These are phyloP conservation scores for Chionographis japonica DNA, from an alignment of 106 monocot genomes.

Conservation along the genomic window DNA sequence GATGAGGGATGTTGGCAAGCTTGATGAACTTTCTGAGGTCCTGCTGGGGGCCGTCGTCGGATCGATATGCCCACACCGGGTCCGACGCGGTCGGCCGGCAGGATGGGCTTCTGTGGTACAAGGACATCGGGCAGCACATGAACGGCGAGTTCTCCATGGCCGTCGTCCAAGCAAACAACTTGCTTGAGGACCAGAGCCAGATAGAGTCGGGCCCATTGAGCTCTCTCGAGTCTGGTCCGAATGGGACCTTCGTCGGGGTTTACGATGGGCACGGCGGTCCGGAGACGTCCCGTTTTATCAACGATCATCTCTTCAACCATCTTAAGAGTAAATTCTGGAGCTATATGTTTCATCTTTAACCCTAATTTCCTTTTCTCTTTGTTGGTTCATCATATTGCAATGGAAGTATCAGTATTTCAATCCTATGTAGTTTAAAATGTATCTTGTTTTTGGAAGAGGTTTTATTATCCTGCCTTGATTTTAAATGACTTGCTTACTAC, in stretches of 20 bases:
- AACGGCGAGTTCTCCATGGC: constrained; percentile 9
- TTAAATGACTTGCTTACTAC: too few species aligned
- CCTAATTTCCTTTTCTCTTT: neutral
- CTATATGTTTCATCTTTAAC: neutral
- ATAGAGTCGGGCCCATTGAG: neutral
- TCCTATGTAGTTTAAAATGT: too few species aligned
- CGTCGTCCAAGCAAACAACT: constrained; percentile 7
- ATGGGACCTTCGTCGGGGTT: constrained; percentile 8
- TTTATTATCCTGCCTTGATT: too few species aligned
- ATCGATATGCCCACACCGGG: constrained; percentile 1
- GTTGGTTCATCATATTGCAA: too few species aligned
- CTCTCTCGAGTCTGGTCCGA: neutral
- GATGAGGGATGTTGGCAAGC: too few species aligned
- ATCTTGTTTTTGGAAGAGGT: too few species aligned
- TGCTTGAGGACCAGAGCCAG: constrained; percentile 12
- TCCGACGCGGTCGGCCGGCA: constrained; percentile 3
- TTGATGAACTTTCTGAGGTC: constrained; percentile 8
- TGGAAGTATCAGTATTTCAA: too few species aligned
- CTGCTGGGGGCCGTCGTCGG: constrained; percentile 2
- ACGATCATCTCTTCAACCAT: constrained; percentile 5
- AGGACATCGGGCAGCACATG: constrained; percentile 8
- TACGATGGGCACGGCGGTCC: too few species aligned
- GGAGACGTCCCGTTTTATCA: constrained; percentile 1
- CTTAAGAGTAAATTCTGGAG: constrained; percentile 6
- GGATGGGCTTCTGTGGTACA: constrained; percentile 14